A percentile compares a stretch with the other conserved stretches of the same genome.
Conservation (phyloP, 371 early-diverging fungal species). For the Dichotomocladium elegans region DNA sequence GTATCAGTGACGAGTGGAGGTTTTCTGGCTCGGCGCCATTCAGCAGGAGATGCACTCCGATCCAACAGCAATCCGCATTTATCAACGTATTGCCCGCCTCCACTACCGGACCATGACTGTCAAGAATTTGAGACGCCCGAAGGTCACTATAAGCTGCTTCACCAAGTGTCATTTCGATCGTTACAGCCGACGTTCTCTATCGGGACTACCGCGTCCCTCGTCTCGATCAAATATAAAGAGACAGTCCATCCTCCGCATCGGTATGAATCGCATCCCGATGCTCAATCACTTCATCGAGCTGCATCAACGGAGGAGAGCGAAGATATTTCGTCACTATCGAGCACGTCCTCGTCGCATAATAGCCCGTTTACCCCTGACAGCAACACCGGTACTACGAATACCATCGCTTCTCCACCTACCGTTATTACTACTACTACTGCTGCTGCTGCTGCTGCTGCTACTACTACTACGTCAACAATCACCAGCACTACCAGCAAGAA, state of each 20-base stretch:
- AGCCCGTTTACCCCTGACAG: too few relatives aligned
- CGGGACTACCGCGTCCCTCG: conserved; percentile 52
- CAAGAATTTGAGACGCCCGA: conserved; percentile 50
- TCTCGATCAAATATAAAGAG: conserved; percentile 62
- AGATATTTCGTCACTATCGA: conserved; percentile 26
- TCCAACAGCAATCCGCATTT: background rate
- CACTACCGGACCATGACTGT: conserved; percentile 34
- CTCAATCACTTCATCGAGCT: conserved; percentile 24
- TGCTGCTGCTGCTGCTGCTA: background rate
- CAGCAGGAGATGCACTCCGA: conserved; percentile 32
- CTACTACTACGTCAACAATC: conserved; percentile 9
- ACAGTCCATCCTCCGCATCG: conserved; percentile 27
- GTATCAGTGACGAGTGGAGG: conserved; percentile 3
- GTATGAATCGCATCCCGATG: conserved; percentile 41
- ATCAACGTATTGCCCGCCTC: conserved; percentile 21
- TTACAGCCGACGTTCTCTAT: conserved; percentile 45
- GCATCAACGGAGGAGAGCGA: conserved; percentile 31
- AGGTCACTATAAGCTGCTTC: conserved; percentile 44
- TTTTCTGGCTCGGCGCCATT: conserved; percentile 35
- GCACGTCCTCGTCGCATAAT: conserved; percentile 21
- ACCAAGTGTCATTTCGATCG: conserved; percentile 51
- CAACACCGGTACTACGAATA: too few relatives aligned
- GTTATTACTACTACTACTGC: background rate
- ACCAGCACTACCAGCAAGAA: background rate
- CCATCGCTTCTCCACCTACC: too few relatives aligned